Percentiles rank a stretch among this genome's conserved stretches.
Evolutionary conservation across 169 alveolate genomes (phyloP).

Genomic region (Theileria annulata): DNA sequence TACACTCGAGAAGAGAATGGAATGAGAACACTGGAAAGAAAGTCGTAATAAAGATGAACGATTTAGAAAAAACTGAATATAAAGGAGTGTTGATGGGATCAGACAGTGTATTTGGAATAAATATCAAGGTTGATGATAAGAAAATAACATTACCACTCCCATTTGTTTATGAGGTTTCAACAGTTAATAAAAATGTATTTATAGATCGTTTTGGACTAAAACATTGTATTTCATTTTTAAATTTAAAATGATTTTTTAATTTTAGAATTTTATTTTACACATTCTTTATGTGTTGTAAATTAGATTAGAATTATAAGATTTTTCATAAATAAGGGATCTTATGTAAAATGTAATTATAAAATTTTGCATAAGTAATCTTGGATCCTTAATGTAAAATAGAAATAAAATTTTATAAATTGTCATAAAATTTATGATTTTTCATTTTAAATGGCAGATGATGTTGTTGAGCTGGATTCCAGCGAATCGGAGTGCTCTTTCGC

Average conservation of each 20-base stretch:
- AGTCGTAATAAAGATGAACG: slow-evolving; percentile 63
- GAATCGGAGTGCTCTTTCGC: slow-evolving; percentile 58
- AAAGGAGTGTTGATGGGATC: slow-evolving; percentile 71
- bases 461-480: slow-evolving; percentile 35
- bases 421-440: background rate
- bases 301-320: background rate
- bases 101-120: slow-evolving; percentile 60
- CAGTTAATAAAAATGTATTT: background rate
- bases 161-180: slow-evolving; percentile 35
- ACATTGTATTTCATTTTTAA: background rate
- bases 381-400: background rate
- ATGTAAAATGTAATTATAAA: background rate
- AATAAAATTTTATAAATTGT: background rate
- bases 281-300: background rate
- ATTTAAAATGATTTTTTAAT: background rate
- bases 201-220: background rate
- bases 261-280: too few relatives aligned
- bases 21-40: slow-evolving; percentile 62
- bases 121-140: slow-evolving; percentile 42
- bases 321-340: background rate
- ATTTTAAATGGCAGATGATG: slow-evolving; percentile 25
- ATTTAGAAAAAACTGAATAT: slow-evolving; percentile 32
- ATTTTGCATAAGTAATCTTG: background rate
- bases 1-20: slow-evolving; percentile 75
- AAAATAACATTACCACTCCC: slow-evolving; percentile 56